These are phyloP conservation scores for Sideroxylon spinosum DNA, from an alignment of 179 eudicot species.

Conservation along the genomic window DNA sequence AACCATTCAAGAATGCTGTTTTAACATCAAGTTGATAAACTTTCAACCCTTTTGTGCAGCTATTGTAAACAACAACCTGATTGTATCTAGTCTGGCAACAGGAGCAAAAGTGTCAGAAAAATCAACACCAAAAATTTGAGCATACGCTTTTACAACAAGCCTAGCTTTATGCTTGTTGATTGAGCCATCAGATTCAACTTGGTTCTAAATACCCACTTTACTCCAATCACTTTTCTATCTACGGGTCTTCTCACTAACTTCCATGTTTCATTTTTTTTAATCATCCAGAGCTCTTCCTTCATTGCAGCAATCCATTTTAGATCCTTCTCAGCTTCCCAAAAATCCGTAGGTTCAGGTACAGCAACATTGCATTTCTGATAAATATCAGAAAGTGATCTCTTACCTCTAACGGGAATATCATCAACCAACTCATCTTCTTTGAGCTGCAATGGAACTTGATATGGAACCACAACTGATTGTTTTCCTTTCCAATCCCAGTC, in stretches of 20 bases:
- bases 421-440: not conserved
- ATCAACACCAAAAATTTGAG: not conserved
- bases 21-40: too few relatives aligned
- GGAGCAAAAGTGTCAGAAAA: not conserved
- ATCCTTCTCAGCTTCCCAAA: not conserved
- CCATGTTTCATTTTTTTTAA: conserved; percentile 8
- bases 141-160: too few relatives aligned
- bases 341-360: conserved; percentile 11
- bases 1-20: too few relatives aligned
- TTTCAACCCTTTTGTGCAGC: too few relatives aligned
- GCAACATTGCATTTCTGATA: not conserved
- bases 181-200: not conserved
- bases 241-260: not conserved
- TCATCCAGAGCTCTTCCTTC: conserved; percentile 8
- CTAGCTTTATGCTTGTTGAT: too few relatives aligned
- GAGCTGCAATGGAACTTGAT: not conserved
- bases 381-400: too few relatives aligned
- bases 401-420: conserved; percentile 4
- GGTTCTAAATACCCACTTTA: not conserved
- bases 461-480: not conserved
- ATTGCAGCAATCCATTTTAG: conserved; percentile 8
- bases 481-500: not conserved
- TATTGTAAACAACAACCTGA: too few relatives aligned
- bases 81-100: too few relatives aligned
- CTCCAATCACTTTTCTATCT: conserved; percentile 8